Evolutionary conservation across 345 rosid species (phyloP), one percentile per base, ranked within the genome.

Genomic region (Noccaea caerulescens): DNA sequence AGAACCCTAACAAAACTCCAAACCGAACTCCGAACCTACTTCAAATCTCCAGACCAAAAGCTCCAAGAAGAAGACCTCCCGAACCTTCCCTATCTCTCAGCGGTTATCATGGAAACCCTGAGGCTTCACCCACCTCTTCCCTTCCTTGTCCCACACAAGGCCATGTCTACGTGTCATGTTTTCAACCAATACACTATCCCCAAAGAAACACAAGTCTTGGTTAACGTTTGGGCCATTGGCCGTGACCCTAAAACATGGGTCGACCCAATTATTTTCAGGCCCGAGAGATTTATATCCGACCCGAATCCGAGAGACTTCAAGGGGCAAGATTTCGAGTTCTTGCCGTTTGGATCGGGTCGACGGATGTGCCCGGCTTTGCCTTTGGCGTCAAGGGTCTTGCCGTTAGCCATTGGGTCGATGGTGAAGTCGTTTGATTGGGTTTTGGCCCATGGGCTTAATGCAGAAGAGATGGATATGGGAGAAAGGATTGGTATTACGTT

Each of bases 281-380:
- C 98, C 1, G 96, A 92, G 69, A 85, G 93, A 54, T 92, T 85
- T 69, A 43, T 84, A 70, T 82, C 72, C 4, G 82, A 72, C 23
- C 66, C 78, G 0, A 74, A 79, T 53, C 68, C 39, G 1, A 52
- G 63, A 41, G 92, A 91, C 10, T 89, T 71, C 11, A 91, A 82
- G 57, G 97, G 97, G 7, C 86, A 81, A 0, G 72, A 91, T 81
- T 91, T 76, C 58, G 84, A 81, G 80, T 86, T 80, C 12, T 77
- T 89, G n/a, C 97, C 96, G 2, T 89, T 91, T 27, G 97, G 96
- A 20, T 81, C 93, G n/a, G 96, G 97, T 0, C 76, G 93, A 6
- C 68, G 97, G 70, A 91, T 91, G 87, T 91, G 97, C 63, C 97
- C 96, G 0, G 96, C 93, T 20, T 47, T 88, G 67, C 86, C 96